A percentile compares a stretch with the other conserved stretches of the same genome.
These are phyloP conservation scores for Aspergillus glaucus DNA, from an alignment of 2,329 filamentous ascomycete species.

Conservation along the genomic window DNA sequence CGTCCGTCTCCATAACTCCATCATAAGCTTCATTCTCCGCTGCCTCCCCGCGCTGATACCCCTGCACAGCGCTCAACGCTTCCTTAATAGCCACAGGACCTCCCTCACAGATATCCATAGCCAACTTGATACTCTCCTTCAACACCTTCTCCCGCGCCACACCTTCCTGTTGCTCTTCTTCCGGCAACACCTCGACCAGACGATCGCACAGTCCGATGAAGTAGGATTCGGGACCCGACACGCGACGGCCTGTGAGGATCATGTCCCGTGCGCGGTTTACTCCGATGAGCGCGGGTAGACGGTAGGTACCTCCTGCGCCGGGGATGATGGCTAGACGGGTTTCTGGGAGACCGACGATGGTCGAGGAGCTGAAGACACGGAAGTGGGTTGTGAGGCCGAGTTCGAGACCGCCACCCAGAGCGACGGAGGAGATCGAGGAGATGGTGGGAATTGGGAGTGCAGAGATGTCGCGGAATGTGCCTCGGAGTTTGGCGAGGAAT, in stretches of 20 bases:
- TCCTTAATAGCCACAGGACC: conserved; percentile 77
- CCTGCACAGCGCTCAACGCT: conserved; percentile 70
- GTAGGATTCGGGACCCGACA: conserved; percentile 78
- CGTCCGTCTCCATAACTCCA: conserved; percentile 73
- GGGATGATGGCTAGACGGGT: conserved; percentile 91
- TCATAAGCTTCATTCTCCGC: conserved; percentile 86
- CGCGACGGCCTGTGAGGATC: conserved; percentile 81
- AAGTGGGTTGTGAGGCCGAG: conserved; percentile 84
- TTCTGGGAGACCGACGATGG: conserved; percentile 77
- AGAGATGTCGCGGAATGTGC: conserved; percentile 67
- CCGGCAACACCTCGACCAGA: conserved; percentile 69
- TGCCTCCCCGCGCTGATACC: conserved; percentile 59
- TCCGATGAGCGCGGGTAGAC: conserved; percentile 77
- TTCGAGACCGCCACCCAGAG: conserved; percentile 89
- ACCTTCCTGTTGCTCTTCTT: conserved; percentile 46
- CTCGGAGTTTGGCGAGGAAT: conserved; percentile 72
- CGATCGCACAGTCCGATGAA: conserved; percentile 85
- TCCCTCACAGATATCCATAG: conserved; percentile 80
- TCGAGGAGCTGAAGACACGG: conserved; percentile 75
- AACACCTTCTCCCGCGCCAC: conserved; percentile 63
- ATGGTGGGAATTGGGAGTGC: conserved; percentile 82
- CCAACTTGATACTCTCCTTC: conserved; percentile 69
- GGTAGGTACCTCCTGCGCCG: conserved; percentile 86
- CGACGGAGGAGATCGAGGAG: conserved; percentile 74
- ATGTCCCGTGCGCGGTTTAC: conserved; percentile 76